Conservation (phyloP, 2,329 filamentous ascomycete species). For the Apiospora kogelbergensis region DNA sequence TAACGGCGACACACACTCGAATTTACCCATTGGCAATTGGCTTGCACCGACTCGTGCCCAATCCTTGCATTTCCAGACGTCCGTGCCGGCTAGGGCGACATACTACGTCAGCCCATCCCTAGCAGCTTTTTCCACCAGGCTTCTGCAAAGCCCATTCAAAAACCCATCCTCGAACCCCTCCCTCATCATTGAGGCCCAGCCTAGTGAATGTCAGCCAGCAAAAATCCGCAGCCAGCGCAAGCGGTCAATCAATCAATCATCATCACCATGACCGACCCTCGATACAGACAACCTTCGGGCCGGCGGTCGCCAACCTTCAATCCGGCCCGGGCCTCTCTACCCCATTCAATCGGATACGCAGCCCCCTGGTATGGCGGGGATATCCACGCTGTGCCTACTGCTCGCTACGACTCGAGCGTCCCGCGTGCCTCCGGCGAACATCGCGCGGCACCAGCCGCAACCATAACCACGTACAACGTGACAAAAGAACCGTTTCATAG, state of each 20-base stretch:
- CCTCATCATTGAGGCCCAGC: neutral
- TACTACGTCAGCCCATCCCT: constrained; percentile 7
- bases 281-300: constrained; percentile 41
- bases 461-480: constrained; percentile 57
- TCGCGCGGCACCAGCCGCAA: constrained; percentile 39
- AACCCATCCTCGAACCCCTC: neutral
- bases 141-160: neutral
- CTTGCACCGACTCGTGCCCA: neutral
- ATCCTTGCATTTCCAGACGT: neutral
- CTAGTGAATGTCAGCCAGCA: neutral
- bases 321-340: constrained; percentile 55
- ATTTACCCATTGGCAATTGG: neutral
- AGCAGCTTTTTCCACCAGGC: neutral
- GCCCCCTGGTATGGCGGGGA: constrained; percentile 45
- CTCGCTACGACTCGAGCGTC: constrained; percentile 32
- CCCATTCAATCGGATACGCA: constrained; percentile 51
- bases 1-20: neutral
- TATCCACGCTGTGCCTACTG: constrained; percentile 51
- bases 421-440: constrained; percentile 36
- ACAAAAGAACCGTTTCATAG: constrained; percentile 51
- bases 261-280: constrained; percentile 45
- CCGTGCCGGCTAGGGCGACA: neutral
- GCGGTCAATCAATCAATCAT: neutral
- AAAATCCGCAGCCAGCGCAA: neutral
- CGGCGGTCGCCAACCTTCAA: constrained; percentile 46